These are phyloP conservation scores for Xylariomycetidae sp. DNA, from an alignment of 2,329 filamentous ascomycete species.

Conservation along the genomic window DNA sequence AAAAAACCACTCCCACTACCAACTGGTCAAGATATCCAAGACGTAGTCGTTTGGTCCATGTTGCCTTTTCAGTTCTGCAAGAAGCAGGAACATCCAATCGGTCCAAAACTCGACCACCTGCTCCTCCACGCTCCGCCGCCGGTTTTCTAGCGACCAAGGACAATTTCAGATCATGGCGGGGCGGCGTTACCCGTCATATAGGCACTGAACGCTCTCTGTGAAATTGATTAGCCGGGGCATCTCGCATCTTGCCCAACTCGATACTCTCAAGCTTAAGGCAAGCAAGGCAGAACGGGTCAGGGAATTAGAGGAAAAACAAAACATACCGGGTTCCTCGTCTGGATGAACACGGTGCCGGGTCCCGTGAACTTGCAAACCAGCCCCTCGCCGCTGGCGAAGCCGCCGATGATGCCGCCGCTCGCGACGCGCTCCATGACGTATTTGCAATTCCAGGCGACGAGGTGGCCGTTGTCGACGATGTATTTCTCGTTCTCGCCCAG, in stretches of 20 bases:
- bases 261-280: too few relatives aligned
- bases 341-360: constrained; percentile 86
- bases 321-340: constrained; percentile 79
- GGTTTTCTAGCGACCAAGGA: too few relatives aligned
- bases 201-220: constrained; percentile 46
- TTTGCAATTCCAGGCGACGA: constrained; percentile 96
- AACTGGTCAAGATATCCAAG: too few relatives aligned
- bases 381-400: constrained; percentile 75
- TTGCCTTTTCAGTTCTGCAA: too few relatives aligned
- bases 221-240: too few relatives aligned
- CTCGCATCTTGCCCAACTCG: too few relatives aligned
- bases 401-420: constrained; percentile 90
- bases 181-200: constrained; percentile 46
- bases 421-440: constrained; percentile 88
- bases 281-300: constrained; percentile 3
- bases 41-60: too few relatives aligned
- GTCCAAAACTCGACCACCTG: too few relatives aligned
- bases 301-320: background rate
- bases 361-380: constrained; percentile 92
- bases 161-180: constrained; percentile 26
- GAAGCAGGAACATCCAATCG: too few relatives aligned
- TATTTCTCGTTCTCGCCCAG: constrained; percentile 73
- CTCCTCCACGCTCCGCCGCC: too few relatives aligned
- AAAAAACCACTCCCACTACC: too few relatives aligned
- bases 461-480: constrained; percentile 86